Evolutionary conservation across 805 yeast genomes (phyloP).

Genomic region (Suhomyces sp.): DNA sequence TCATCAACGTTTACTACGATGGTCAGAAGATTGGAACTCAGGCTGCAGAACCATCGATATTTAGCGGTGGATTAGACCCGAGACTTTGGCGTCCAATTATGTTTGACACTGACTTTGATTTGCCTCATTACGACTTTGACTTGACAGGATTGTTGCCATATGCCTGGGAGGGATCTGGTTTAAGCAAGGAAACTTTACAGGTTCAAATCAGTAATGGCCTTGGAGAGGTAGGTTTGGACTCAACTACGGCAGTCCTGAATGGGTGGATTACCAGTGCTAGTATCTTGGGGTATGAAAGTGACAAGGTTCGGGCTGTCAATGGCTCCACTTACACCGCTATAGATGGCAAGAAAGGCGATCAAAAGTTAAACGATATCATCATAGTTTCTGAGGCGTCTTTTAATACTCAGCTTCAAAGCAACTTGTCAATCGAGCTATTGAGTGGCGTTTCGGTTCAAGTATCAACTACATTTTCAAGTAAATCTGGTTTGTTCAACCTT

Average conservation of each 20-base stretch:
- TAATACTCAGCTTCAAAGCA: slow-evolving; percentile 29
- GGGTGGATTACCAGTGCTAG: slow-evolving; percentile 66
- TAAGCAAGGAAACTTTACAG: slow-evolving; percentile 24
- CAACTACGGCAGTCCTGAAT: slow-evolving; percentile 31
- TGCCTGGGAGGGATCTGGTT: slow-evolving; percentile 47
- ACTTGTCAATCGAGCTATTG: slow-evolving; percentile 32
- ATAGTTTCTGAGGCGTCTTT: slow-evolving; percentile 39
- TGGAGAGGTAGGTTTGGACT: slow-evolving; percentile 26
- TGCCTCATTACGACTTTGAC: slow-evolving; percentile 68
- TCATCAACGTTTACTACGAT: slow-evolving; percentile 59
- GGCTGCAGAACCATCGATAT: slow-evolving; percentile 72
- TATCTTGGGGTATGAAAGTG: slow-evolving; percentile 52
- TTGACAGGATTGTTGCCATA: slow-evolving; percentile 65
- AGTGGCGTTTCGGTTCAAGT: slow-evolving; percentile 36
- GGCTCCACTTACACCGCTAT: neutral
- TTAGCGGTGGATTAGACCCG: slow-evolving; percentile 80
- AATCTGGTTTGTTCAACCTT: neutral
- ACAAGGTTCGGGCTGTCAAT: slow-evolving; percentile 22
- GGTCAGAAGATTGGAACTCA: slow-evolving; percentile 58
- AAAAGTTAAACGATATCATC: slow-evolving; percentile 10
- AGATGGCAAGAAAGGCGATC: neutral
- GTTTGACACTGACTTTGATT: slow-evolving; percentile 68
- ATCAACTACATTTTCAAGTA: slow-evolving; percentile 6
- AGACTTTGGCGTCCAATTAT: slow-evolving; percentile 80
- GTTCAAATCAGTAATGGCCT: slow-evolving; percentile 56